A percentile compares a stretch with the other conserved stretches of the same genome.
Evolutionary conservation across 768 basidiomycete genomes (phyloP).

Genomic region (Phlebiopsis flavidoalba): DNA sequence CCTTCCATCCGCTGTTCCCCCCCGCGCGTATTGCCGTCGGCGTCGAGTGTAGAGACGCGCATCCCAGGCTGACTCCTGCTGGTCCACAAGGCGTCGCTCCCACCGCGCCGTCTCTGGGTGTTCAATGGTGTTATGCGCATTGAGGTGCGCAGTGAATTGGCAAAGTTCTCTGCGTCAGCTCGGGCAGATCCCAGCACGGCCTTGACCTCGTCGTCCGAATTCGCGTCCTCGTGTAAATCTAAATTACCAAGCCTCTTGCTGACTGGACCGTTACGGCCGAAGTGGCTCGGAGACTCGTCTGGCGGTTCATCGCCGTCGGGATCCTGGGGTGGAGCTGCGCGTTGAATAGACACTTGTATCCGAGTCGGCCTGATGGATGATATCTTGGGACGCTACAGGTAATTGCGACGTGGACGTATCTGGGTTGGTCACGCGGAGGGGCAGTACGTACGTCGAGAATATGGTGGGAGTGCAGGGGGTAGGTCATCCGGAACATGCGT

Average conservation of each 20-base stretch:
- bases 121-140: not conserved
- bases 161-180: conserved; percentile 3
- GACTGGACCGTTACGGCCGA: not conserved
- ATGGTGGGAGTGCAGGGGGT: not conserved
- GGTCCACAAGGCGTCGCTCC: not conserved
- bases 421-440: conserved; percentile 16
- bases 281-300: conserved; percentile 1
- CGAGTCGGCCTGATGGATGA: not conserved
- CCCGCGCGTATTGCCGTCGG: not conserved
- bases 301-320: not conserved
- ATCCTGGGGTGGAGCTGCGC: not conserved
- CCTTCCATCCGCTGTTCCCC: conserved; percentile 6
- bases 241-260: not conserved
- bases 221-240: conserved; percentile 14
- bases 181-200: conserved; percentile 13
- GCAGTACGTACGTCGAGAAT: not conserved
- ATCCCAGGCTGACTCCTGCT: not conserved
- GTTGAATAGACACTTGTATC: conserved; percentile 18
- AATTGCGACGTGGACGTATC: conserved; percentile 3
- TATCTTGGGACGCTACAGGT: not conserved
- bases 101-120: not conserved
- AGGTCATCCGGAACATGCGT: not conserved
- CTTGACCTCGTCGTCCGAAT: conserved; percentile 18
- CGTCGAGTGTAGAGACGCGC: not conserved
- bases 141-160: not conserved